Evolutionary conservation across 768 basidiomycete species (phyloP), one percentile per base, ranked within the genome.

Genomic region (Pleurotus cornucopiae): DNA sequence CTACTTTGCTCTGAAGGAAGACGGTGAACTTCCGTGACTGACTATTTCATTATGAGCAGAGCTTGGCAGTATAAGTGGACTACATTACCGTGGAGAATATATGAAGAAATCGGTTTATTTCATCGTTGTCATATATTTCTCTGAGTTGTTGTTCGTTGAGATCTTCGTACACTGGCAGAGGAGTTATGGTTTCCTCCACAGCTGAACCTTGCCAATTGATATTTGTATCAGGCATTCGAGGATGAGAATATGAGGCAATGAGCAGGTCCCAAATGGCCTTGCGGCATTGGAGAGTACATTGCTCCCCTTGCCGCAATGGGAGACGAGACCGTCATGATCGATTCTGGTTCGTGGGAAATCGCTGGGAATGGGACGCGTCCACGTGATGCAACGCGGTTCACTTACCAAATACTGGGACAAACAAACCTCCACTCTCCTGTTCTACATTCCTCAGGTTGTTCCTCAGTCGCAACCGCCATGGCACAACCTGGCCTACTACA

Each of bases 51-150:
- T 9, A 23, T 52, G 52, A 14, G 13, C 18, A 53, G 9, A 30
- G 40, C n/a, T 6, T 49, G n/a, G 38, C 18, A 47, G 38, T 34
- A 25, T 43, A 55, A 38, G 47, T 21, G 25, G 44, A 47, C 56
- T n/a, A 46, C 70, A 78, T 65, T 63, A 85, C 85, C 37, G 76
- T 72, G 41, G 83, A 80, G 67, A 88, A 88, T n/a, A 86, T 63
- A 44, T 69, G 64, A 25, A 88, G 67, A 63, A 84, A 87, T 23
- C 82, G 71, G 13, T 82, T 75, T 12, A 86, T 79, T 69, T 87
- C 84, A 63, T 86, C 84, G 53, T 80, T 75, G 21, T 88, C 85
- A 58, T 82, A 86, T 23, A 83, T 61, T 40, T 81, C 76, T 40
- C 86, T 72, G 16, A 88, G 71, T 61, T 85, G 72, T 21, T 68